Percentiles rank a stretch among this genome's conserved stretches.
Evolutionary conservation across 192 early-diverging fungal genomes (phyloP).

Genomic region (Phlyctochytrium bullatum): DNA sequence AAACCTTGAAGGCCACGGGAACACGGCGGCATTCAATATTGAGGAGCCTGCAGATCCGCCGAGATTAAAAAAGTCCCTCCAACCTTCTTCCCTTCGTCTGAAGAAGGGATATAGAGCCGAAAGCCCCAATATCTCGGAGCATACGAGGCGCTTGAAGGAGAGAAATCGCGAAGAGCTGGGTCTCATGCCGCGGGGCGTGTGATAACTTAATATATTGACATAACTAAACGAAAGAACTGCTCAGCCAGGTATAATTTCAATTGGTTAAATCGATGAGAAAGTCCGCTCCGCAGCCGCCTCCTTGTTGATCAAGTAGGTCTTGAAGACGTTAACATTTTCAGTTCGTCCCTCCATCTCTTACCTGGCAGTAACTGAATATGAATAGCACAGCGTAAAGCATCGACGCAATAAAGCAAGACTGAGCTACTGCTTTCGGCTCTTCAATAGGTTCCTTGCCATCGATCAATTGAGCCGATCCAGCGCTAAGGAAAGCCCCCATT

Average conservation of each 20-base stretch:
- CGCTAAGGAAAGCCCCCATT: slow-evolving; percentile 22
- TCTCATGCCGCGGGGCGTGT: too few species aligned
- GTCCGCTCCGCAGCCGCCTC: slow-evolving; percentile 1
- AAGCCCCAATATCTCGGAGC: too few species aligned
- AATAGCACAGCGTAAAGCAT: slow-evolving; percentile 22
- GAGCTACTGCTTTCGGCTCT: slow-evolving; percentile 22
- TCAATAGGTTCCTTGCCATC: slow-evolving; percentile 32
- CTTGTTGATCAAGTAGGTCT: slow-evolving; percentile 5
- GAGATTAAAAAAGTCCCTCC: too few species aligned
- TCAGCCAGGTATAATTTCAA: too few species aligned
- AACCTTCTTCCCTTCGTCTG: too few species aligned
- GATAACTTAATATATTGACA: too few species aligned
- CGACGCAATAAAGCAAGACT: slow-evolving; percentile 24
- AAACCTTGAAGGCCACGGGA: background rate
- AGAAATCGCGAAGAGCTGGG: too few species aligned
- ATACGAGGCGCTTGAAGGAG: too few species aligned
- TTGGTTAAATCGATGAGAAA: background rate
- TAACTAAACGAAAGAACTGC: too few species aligned
- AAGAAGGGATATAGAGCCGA: too few species aligned
- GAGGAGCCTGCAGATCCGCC: too few species aligned
- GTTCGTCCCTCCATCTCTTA: slow-evolving; percentile 1
- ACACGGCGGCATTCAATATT: background rate
- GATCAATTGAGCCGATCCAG: slow-evolving; percentile 20
- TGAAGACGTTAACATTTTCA: background rate
- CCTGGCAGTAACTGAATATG: slow-evolving; percentile 25